Evolutionary conservation across 306 rosid genomes (phyloP).

Genomic region (Dalbergia oliveri): DNA sequence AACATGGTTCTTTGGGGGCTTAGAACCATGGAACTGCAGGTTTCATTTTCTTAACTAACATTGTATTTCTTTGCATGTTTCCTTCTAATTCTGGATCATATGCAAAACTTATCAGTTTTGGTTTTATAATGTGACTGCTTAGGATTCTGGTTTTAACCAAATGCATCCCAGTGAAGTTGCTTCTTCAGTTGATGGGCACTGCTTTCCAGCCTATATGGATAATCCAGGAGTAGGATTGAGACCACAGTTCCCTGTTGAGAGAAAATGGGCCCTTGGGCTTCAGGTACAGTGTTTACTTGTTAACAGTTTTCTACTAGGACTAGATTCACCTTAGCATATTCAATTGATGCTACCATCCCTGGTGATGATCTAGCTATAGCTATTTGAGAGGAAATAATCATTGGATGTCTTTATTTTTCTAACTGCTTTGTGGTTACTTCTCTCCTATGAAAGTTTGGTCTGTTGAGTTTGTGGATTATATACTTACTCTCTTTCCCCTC

Average conservation of each 20-base stretch:
- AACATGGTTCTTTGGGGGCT: constrained; percentile 24
- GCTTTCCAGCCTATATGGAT: constrained; percentile 73
- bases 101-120: constrained; percentile 43
- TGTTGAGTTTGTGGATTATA: constrained; percentile 35
- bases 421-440: constrained; percentile 15
- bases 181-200: constrained; percentile 75
- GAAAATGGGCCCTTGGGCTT: constrained; percentile 98
- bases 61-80: constrained; percentile 29
- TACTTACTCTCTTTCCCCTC: constrained; percentile 13
- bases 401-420: constrained; percentile 32
- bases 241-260: constrained; percentile 77
- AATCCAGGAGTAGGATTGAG: constrained; percentile 70
- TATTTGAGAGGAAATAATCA: constrained; percentile 36
- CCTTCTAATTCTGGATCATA: constrained; percentile 15
- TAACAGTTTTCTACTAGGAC: constrained; percentile 2
- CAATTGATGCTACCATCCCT: constrained; percentile 19
- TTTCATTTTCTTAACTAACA: constrained; percentile 20
- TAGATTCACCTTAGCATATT: background rate
- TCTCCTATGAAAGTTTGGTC: constrained; percentile 1
- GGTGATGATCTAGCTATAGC: constrained; percentile 9
- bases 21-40: constrained; percentile 1
- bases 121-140: constrained; percentile 43
- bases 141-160: constrained; percentile 73
- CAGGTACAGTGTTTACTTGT: constrained; percentile 63
- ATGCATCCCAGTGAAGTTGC: constrained; percentile 65